Conservation (phyloP, 192 early-diverging fungal genomes). For the Thoreauomyces humboldtii region DNA sequence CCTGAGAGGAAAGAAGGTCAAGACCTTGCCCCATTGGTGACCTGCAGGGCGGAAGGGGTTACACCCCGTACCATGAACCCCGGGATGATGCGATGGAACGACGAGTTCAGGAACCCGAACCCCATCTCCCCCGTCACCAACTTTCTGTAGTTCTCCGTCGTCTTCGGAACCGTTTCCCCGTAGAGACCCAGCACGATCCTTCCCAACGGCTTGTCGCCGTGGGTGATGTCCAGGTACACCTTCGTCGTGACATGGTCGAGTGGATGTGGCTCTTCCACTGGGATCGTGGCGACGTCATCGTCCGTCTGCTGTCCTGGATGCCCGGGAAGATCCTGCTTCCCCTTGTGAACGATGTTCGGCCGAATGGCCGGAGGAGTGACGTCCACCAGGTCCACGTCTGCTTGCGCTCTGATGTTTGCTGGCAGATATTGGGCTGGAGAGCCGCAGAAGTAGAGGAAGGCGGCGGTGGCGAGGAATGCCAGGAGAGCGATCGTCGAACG, state of each 20-base stretch:
- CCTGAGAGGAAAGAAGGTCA: constrained; percentile 58
- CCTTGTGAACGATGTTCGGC: too few relatives aligned
- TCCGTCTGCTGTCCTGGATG: too few relatives aligned
- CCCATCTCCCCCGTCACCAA: constrained; percentile 67
- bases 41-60: constrained; percentile 43
- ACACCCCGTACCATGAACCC: constrained; percentile 57
- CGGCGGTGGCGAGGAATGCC: too few relatives aligned
- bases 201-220: constrained; percentile 46
- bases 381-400: too few relatives aligned
- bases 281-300: too few relatives aligned
- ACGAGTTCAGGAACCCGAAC: constrained; percentile 88
- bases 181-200: constrained; percentile 50
- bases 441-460: too few relatives aligned
- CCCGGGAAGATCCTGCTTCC: too few relatives aligned
- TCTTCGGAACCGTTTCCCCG: constrained; percentile 50
- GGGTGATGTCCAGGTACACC: constrained; percentile 50
- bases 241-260: constrained; percentile 43
- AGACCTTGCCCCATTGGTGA: constrained; percentile 49
- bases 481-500: too few relatives aligned
- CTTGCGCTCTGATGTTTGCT: too few relatives aligned
- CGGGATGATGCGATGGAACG: constrained; percentile 69
- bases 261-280: too few relatives aligned
- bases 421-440: too few relatives aligned
- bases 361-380: too few relatives aligned
- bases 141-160: constrained; percentile 93